These are phyloP conservation scores for Agaricus bisporus DNA, from an alignment of 768 basidiomycete species.

Conservation along the genomic window DNA sequence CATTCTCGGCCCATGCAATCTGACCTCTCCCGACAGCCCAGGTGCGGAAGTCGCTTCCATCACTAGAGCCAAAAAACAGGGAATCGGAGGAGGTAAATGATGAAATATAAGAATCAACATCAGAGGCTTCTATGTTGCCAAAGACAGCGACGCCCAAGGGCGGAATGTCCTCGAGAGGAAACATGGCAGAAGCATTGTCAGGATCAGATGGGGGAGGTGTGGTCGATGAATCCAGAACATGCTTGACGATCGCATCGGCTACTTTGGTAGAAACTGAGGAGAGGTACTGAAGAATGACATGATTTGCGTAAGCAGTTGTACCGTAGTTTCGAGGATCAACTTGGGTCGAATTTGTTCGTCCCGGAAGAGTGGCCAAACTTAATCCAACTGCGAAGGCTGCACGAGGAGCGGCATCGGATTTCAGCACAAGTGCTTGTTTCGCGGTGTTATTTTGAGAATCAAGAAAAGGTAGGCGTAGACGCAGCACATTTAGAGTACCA, in stretches of 20 bases:
- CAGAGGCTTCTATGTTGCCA: constrained; percentile 43
- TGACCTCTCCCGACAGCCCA: constrained; percentile 44
- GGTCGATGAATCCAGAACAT: constrained; percentile 31
- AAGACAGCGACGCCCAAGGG: constrained; percentile 60
- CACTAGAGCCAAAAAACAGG: constrained; percentile 56
- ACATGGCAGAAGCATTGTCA: constrained; percentile 26
- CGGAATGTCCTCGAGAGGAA: constrained; percentile 40
- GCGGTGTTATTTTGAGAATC: constrained; percentile 36
- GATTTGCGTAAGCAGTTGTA: constrained; percentile 45
- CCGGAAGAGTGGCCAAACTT: constrained; percentile 38
- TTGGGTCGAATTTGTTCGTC: constrained; percentile 20
- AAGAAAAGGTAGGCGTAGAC: constrained; percentile 51
- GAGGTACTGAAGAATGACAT: constrained; percentile 54
- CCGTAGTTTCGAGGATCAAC: constrained; percentile 50
- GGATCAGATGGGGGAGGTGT: constrained; percentile 34
- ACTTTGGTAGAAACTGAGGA: constrained; percentile 40
- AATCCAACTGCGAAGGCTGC: constrained; percentile 47
- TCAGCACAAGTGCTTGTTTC: constrained; percentile 46
- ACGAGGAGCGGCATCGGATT: constrained; percentile 37
- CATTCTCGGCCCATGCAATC: constrained; percentile 48
- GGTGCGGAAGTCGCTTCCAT: constrained; percentile 39
- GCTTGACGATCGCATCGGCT: constrained; percentile 43
- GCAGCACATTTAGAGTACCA: constrained; percentile 51
- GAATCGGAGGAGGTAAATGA: constrained; percentile 43
- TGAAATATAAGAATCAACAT: constrained; percentile 41